Percentiles rank a stretch among this genome's conserved stretches.
Evolutionary conservation across 495 filamentous ascomycete genomes (phyloP).

Genomic region (Cercophora scortea): DNA sequence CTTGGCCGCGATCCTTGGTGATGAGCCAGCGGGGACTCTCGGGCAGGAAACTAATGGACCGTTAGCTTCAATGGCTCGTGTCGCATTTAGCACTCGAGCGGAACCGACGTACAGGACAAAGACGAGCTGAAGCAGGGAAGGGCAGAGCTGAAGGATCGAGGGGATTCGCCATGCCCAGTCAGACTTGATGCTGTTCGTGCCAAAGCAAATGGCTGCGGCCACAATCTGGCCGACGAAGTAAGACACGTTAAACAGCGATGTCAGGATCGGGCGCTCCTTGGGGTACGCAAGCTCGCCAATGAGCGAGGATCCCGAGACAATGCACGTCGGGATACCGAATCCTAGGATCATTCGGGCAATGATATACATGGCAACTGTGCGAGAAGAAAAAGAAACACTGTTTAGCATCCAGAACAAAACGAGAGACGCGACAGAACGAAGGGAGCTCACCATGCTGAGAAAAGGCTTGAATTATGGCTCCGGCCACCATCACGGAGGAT

Average conservation of each 20-base stretch:
- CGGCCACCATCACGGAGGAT: conserved; percentile 49
- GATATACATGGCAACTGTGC: conserved; percentile 57
- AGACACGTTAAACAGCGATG: conserved; percentile 58
- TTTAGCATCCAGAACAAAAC: too few species aligned
- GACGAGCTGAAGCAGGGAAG: conserved; percentile 49
- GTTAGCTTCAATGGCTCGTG: too few species aligned
- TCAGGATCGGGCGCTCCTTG: conserved; percentile 57
- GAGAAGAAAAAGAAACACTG: neutral
- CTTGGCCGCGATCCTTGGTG: conserved; percentile 49
- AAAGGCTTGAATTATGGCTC: conserved; percentile 44
- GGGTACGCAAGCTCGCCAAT: conserved; percentile 62
- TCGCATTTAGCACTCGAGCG: too few species aligned
- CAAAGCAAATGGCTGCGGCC: conserved; percentile 53
- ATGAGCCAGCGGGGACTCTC: conserved; percentile 56
- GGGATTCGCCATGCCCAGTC: conserved; percentile 63
- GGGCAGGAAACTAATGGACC: conserved; percentile 38
- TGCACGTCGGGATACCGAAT: conserved; percentile 57
- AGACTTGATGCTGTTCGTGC: conserved; percentile 46
- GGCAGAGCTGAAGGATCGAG: conserved; percentile 48
- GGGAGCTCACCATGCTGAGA: conserved; percentile 26
- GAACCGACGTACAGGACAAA: conserved; percentile 34
- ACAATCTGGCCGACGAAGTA: conserved; percentile 58
- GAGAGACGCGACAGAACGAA: too few species aligned
- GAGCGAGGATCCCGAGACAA: conserved; percentile 54
- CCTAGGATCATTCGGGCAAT: conserved; percentile 58